Percentiles rank a stretch among this genome's conserved stretches.
Evolutionary conservation across 2,329 filamentous ascomycete species (phyloP).

Genomic region (Karstenula rhodostoma): DNA sequence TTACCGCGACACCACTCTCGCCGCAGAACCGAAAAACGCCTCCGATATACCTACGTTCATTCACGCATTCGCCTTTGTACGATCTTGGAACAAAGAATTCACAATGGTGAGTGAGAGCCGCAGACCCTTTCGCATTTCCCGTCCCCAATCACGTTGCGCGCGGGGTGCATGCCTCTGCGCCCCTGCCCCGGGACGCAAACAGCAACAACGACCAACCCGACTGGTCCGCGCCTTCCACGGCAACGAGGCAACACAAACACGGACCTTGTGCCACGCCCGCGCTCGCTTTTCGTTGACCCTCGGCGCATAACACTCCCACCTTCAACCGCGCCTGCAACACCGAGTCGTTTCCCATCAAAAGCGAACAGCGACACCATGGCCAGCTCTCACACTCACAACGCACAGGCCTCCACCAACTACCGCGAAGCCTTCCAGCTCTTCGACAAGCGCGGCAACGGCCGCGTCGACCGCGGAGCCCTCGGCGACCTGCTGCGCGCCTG

Average conservation of each 20-base stretch:
- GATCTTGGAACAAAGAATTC: not conserved
- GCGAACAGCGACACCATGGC: constrained; percentile 38
- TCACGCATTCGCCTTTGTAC: not conserved
- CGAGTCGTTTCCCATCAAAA: constrained; percentile 11
- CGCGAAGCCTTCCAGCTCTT: constrained; percentile 99
- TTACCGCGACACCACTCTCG: constrained; percentile 23
- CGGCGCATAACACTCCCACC: constrained; percentile 1
- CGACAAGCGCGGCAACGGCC: constrained; percentile 98
- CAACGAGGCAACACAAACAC: constrained; percentile 6
- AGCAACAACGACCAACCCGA: not conserved
- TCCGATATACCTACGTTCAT: not conserved
- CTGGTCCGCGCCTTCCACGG: not conserved
- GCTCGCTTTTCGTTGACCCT: not conserved
- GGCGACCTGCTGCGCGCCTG: constrained; percentile 96
- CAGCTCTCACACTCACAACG: constrained; percentile 32
- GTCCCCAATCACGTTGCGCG: constrained; percentile 9
- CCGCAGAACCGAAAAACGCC: constrained; percentile 19
- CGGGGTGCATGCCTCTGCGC: constrained; percentile 5
- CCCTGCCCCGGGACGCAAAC: not conserved
- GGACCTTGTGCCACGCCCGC: not conserved
- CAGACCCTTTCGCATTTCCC: constrained; percentile 1
- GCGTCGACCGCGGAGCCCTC: constrained; percentile 83
- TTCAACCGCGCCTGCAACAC: not conserved
- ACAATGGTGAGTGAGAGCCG: constrained; percentile 17
- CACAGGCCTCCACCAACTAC: constrained; percentile 90